Conservation (phyloP, 2,329 filamentous ascomycete species). For the Nemania abortiva region DNA sequence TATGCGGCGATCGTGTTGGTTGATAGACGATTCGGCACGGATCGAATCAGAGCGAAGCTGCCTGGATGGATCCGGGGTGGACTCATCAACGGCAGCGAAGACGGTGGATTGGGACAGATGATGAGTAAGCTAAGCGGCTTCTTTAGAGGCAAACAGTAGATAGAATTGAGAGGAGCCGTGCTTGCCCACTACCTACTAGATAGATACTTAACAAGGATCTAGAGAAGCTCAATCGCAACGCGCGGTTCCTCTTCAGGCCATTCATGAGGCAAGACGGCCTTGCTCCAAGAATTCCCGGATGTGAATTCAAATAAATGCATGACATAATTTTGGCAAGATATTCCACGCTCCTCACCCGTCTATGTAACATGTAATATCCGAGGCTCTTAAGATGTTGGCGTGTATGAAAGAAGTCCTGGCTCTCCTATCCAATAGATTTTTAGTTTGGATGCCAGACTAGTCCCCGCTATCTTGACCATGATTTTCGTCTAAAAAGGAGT, state of each 20-base stretch:
- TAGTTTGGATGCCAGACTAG: background rate
- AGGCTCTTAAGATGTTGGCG: background rate
- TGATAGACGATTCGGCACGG: constrained; percentile 81
- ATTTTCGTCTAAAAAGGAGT: background rate
- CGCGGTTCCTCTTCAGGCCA: no score
- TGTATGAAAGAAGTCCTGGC: background rate
- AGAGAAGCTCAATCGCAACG: no score
- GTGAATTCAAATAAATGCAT: no score
- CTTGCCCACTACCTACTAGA: no score
- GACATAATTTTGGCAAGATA: no score
- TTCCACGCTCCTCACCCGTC: no score
- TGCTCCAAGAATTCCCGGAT: no score
- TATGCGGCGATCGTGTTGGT: constrained; percentile 91
- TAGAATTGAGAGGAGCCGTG: background rate
- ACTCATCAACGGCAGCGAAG: constrained; percentile 64
- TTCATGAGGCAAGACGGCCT: no score
- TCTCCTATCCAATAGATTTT: background rate
- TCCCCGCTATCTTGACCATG: background rate
- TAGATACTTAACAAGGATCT: background rate
- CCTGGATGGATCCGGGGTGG: constrained; percentile 89
- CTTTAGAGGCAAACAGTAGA: constrained; percentile 65
- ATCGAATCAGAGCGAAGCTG: constrained; percentile 81
- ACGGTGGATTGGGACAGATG: constrained; percentile 66
- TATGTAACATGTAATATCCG: no score
- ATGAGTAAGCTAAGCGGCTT: constrained; percentile 70